Evolutionary conservation across 805 yeast genomes (phyloP).

Genomic region (Nakazawaea sp.): DNA sequence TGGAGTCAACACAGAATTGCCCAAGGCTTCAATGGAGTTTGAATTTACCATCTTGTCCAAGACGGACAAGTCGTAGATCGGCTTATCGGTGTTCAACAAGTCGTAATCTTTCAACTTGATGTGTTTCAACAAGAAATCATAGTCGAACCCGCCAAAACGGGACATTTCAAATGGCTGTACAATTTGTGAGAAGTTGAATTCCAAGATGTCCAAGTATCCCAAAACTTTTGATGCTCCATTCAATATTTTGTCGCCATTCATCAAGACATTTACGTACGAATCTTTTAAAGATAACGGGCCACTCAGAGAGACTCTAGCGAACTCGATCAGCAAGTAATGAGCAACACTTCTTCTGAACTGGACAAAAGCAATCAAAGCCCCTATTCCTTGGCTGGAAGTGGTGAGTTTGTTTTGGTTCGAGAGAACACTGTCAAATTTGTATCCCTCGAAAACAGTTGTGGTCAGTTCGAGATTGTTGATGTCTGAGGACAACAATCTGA

Average conservation of each 20-base stretch:
- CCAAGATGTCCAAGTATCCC: constrained; percentile 64
- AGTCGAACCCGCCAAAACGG: constrained; percentile 28
- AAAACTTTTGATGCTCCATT: constrained; percentile 62
- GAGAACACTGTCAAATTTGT: constrained; percentile 35
- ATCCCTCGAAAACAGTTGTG: constrained; percentile 47
- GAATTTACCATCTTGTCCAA: constrained; percentile 24
- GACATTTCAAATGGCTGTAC: constrained; percentile 32
- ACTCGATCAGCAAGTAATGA: constrained; percentile 63
- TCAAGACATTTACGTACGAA: constrained; percentile 45
- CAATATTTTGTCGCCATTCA: constrained; percentile 40
- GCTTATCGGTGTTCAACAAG: constrained; percentile 16
- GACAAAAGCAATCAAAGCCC: constrained; percentile 55
- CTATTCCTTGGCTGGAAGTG: constrained; percentile 30
- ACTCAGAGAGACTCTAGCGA: constrained; percentile 46
- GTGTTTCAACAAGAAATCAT: constrained; percentile 34
- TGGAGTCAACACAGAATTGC: constrained; percentile 20
- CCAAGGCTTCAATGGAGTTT: constrained; percentile 19
- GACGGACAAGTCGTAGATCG: constrained; percentile 36
- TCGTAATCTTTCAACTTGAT: constrained; percentile 22
- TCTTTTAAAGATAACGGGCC: constrained; percentile 46
- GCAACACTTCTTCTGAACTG: constrained; percentile 53
- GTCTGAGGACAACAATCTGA: constrained; percentile 41
- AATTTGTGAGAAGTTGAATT: constrained; percentile 41
- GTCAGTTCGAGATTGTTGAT: constrained; percentile 46
- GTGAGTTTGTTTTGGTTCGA: constrained; percentile 20